Percentiles rank a stretch among this genome's conserved stretches.
phyloP scores from a whole-genome alignment of 495 filamentous ascomycete species.

The Amorphotheca resinae region DNA sequence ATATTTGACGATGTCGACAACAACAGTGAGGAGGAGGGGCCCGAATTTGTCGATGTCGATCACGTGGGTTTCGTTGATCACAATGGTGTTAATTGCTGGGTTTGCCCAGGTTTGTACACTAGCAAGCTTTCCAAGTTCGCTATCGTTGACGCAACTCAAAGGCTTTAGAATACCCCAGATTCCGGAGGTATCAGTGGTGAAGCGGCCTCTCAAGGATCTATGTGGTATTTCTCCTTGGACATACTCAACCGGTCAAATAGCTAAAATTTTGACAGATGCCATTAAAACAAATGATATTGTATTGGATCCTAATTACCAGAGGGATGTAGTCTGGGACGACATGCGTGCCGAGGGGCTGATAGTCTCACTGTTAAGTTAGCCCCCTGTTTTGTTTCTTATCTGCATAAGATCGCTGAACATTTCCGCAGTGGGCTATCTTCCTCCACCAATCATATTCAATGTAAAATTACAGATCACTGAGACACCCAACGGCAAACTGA shows the following conservation, averaged over 20 bases:
- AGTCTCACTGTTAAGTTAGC: conserved; percentile 30
- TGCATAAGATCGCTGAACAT: not conserved
- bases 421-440: conserved; percentile 30
- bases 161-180: conserved; percentile 20
- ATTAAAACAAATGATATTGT: conserved; percentile 25
- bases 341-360: conserved; percentile 27
- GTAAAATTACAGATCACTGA: conserved; percentile 19
- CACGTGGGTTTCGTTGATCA: conserved; percentile 15
- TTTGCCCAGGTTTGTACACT: conserved; percentile 16
- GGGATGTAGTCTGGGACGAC: conserved; percentile 35
- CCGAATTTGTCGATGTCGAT: conserved; percentile 9
- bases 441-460: conserved; percentile 40
- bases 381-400: not conserved
- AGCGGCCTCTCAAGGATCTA: conserved; percentile 4
- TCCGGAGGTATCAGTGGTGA: conserved; percentile 8
- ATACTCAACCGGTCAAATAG: not conserved
- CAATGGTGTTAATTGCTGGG: conserved; percentile 14
- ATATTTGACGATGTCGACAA: conserved; percentile 17
- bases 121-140: not conserved
- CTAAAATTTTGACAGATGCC: conserved; percentile 16
- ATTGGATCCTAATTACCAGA: conserved; percentile 35
- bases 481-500: conserved; percentile 8
- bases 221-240: conserved; percentile 1
- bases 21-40: not conserved
- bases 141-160: conserved; percentile 1